phyloP scores from a whole-genome alignment of 1,284 basidiomycete species.

The Rhodotorula sp. region DNA sequence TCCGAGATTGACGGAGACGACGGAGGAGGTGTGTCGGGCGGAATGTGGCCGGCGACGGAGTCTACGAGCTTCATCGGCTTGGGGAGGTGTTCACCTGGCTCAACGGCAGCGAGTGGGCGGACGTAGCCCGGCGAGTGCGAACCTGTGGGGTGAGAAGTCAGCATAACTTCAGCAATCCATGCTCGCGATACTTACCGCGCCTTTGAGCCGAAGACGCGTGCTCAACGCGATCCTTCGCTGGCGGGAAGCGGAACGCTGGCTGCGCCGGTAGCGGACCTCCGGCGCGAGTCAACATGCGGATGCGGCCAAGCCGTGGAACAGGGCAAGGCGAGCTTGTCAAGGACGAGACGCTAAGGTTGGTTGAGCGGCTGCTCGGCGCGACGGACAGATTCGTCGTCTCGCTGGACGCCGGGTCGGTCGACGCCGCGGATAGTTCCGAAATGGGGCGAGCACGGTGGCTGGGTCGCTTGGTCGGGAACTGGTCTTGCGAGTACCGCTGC shows the following conservation, averaged over 20 bases:
- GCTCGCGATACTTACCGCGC: not conserved
- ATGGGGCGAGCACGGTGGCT: constrained; percentile 3
- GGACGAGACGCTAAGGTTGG: constrained; percentile 34
- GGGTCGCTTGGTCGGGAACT: not conserved
- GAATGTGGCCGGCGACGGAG: not conserved
- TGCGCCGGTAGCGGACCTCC: not conserved
- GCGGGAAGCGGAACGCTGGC: constrained; percentile 30
- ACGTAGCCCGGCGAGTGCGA: constrained; percentile 21
- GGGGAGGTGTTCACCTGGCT: not conserved
- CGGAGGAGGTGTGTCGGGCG: constrained; percentile 18
- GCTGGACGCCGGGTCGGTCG: not conserved
- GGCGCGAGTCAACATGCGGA: constrained; percentile 34
- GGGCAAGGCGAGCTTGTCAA: constrained; percentile 35
- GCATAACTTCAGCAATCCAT: not conserved
- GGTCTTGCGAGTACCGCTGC: constrained; percentile 33
- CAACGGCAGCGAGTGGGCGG: constrained; percentile 4
- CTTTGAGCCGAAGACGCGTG: not conserved
- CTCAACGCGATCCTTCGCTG: not conserved
- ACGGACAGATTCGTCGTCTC: constrained; percentile 14
- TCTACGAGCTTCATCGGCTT: not conserved
- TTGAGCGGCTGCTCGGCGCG: constrained; percentile 21
- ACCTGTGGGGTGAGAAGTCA: not conserved
- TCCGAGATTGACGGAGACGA: constrained; percentile 16
- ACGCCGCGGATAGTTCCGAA: constrained; percentile 9
- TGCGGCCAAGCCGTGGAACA: constrained; percentile 5